Evolutionary conservation across 2,329 filamentous ascomycete genomes (phyloP).

Genomic region (Tolypocladium ovalisporum): DNA sequence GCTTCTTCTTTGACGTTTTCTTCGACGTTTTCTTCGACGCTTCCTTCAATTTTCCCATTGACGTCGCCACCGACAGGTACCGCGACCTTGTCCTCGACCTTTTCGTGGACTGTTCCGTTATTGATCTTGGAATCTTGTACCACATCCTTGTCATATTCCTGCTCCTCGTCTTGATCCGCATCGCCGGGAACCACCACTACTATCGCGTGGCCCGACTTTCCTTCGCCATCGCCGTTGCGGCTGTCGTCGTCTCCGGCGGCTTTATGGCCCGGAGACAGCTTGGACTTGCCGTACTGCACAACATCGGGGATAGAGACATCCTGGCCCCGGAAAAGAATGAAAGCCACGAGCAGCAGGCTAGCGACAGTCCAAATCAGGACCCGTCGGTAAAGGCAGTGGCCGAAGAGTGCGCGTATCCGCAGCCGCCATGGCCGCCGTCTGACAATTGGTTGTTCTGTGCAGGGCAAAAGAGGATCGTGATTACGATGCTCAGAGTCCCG

Average conservation of each 20-base stretch:
- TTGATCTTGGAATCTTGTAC: too few species aligned
- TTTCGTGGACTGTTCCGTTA: background rate
- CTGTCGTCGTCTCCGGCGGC: background rate
- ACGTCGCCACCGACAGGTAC: background rate
- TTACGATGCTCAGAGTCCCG: conserved; percentile 17
- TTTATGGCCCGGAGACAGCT: background rate
- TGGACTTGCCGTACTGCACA: background rate
- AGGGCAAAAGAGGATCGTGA: conserved; percentile 22
- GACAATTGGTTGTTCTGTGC: conserved; percentile 17
- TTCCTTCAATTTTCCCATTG: too few species aligned
- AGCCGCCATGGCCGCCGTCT: conserved; percentile 28
- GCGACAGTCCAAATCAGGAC: conserved; percentile 39
- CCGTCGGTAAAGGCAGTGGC: conserved; percentile 41
- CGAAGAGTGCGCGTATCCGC: conserved; percentile 33
- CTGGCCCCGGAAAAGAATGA: conserved; percentile 26
- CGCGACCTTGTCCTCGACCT: background rate
- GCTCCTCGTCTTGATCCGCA: background rate
- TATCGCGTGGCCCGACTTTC: background rate
- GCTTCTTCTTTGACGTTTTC: background rate
- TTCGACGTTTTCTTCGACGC: conserved; percentile 9
- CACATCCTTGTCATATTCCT: background rate
- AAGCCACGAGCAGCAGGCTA: conserved; percentile 26
- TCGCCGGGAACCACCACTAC: background rate
- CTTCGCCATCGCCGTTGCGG: background rate
- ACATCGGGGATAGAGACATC: conserved; percentile 8